These are phyloP conservation scores for Plantago coronopus DNA, from an alignment of 305 asterid genomes.

Conservation along the genomic window DNA sequence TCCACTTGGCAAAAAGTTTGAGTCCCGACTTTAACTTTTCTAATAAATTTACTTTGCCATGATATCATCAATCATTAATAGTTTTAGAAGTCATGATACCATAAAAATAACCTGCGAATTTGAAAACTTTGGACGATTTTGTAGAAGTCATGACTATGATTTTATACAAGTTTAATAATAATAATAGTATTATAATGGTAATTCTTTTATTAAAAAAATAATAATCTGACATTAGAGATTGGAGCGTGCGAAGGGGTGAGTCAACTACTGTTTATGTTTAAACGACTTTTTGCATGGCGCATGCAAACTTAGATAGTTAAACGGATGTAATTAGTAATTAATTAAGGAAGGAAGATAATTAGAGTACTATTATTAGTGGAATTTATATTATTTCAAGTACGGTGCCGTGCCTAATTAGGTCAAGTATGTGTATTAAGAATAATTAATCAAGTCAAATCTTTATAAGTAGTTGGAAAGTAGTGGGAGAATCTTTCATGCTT, in stretches of 20 bases:
- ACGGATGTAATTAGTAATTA: background rate
- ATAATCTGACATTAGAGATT: slow-evolving; percentile 6
- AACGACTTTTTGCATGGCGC: slow-evolving; percentile 14
- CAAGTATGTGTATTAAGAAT: slow-evolving; percentile 8
- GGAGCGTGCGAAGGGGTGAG: slow-evolving; percentile 18
- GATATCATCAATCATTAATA: background rate
- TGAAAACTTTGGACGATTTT: background rate
- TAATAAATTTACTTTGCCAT: background rate
- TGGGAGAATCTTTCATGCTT: slow-evolving; percentile 10
- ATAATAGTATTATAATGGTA: too few relatives aligned
- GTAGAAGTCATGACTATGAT: background rate
- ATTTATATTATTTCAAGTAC: background rate
- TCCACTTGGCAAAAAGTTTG: slow-evolving; percentile 10
- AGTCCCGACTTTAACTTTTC: background rate
- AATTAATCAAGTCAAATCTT: slow-evolving; percentile 1
- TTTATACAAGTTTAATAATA: background rate
- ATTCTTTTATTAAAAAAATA: too few relatives aligned
- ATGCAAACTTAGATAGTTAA: background rate
- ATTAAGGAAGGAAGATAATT: background rate
- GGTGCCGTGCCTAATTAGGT: slow-evolving; percentile 18
- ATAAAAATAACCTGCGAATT: background rate
- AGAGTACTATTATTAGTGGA: background rate
- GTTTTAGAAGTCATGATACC: background rate
- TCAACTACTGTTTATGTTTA: slow-evolving; percentile 17
- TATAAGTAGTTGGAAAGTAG: slow-evolving; percentile 6